phyloP scores from a whole-genome alignment of 306 rosid species.

The Rosa persica region DNA sequence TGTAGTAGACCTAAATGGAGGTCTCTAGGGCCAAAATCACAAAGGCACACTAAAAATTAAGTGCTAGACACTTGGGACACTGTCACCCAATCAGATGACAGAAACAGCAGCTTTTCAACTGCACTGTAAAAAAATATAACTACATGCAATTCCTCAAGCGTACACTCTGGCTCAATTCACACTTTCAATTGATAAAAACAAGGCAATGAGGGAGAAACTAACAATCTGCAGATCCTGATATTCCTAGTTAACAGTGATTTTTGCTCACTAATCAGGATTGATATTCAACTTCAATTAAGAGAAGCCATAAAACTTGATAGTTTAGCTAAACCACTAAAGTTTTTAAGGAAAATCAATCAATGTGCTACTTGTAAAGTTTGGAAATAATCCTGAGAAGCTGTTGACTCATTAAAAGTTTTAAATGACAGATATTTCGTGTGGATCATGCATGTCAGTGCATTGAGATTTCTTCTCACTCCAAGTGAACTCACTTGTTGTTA shows the following conservation, averaged over 20 bases:
- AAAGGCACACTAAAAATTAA: background rate
- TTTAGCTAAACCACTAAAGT: background rate
- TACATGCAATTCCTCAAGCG: background rate
- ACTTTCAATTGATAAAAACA: background rate
- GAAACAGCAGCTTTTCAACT: background rate
- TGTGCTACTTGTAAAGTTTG: background rate
- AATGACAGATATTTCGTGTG: background rate
- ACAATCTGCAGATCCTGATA: background rate
- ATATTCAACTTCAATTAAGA: background rate
- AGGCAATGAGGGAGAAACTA: background rate
- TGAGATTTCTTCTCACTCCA: background rate
- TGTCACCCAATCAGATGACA: background rate
- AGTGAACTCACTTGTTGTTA: background rate
- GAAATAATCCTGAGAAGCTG: background rate
- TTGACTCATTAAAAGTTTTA: background rate
- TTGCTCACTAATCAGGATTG: background rate
- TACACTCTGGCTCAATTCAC: background rate
- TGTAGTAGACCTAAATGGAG: background rate
- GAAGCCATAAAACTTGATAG: background rate
- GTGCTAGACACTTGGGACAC: background rate
- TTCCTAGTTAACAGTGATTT: background rate
- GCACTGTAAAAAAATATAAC: background rate
- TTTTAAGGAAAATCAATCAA: background rate
- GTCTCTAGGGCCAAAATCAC: background rate
- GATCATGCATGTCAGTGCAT: background rate